Base-by-base conservation (phyloP, 1,284 basidiomycete species). In the Kalmanozyma brasiliensis region DNA sequence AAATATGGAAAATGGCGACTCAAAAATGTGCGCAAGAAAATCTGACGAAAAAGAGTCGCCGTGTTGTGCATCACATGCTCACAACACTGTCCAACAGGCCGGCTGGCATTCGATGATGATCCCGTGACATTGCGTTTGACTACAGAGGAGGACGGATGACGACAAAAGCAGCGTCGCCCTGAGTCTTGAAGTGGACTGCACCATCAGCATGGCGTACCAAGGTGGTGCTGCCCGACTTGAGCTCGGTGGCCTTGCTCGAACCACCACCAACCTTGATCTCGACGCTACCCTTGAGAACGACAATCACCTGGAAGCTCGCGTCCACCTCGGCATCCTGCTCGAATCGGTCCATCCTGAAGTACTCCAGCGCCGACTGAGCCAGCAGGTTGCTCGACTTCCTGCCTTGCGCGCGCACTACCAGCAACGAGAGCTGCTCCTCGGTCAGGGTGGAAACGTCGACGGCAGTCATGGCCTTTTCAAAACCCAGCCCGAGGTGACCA, bases 91-190 rank as follows among this genome's bases (percentile, higher is more conserved):
- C n/a, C n/a, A n/a, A n/a, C n/a, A n/a, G n/a, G n/a, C n/a, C n/a
- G n/a, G n/a, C n/a, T n/a, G 26, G 26, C 26, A 29, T 11, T 29
- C 26, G 26, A 29, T 11, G 26, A 29, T 7, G 26, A 7, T 29
- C 26, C 6, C 13, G 3, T 34, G 10, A 46, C 19, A 30, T 44
- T 35, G 19, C n/a, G n/a, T n/a, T n/a, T 17, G 32, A 8, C 17
- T 61, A 57, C 49, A 52, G 13, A 34, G 61, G 62, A 36, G 62
- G 62, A 33, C 62, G 62, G 22, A 64, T 45, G 19, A 64, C 49
- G n/a, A 58, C 49, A 34, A 53, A 57, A 0, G 51, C 34, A 19
- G 46, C 46, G 11, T 46, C 33, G 6, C 30, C 24, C 9, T 36
- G 20, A 9, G 37, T n/a, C 19, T 48, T 40, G 51, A 64, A 58